A percentile compares a stretch with the other conserved stretches of the same genome.
phyloP scores from a whole-genome alignment of 352 stramenopile species.

The Bremia lactucae region DNA sequence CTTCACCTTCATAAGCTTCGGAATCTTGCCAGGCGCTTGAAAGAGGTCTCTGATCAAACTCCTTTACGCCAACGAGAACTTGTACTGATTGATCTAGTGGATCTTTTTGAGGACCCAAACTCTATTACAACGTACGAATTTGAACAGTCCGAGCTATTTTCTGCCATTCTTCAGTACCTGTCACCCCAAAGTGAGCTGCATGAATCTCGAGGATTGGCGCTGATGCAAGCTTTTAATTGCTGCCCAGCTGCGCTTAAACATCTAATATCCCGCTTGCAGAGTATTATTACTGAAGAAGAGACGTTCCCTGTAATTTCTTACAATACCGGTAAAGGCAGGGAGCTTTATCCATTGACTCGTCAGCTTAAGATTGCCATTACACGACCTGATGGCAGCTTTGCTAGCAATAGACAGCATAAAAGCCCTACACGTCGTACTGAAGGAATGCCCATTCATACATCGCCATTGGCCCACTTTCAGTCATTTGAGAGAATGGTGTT shows the following conservation, averaged over 20 bases:
- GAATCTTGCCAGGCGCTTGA: constrained; percentile 56
- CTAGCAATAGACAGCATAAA: constrained; percentile 1
- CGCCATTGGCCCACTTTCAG: constrained; percentile 72
- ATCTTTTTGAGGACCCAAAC: constrained; percentile 65
- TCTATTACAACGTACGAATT: constrained; percentile 80
- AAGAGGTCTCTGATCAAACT: constrained; percentile 23
- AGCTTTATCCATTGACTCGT: constrained; percentile 66
- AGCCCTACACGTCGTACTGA: constrained; percentile 3
- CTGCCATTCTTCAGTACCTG: constrained; percentile 48
- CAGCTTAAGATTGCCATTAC: constrained; percentile 52
- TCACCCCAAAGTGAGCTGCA: constrained; percentile 24
- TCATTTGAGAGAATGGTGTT: constrained; percentile 78
- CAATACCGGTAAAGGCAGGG: constrained; percentile 50
- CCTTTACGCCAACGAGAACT: constrained; percentile 31
- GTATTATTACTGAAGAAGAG: constrained; percentile 69
- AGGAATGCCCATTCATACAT: constrained; percentile 50
- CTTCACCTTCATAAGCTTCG: constrained; percentile 64
- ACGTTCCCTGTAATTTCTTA: constrained; percentile 50
- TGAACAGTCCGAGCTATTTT: constrained; percentile 67
- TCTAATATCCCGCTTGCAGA: constrained; percentile 51
- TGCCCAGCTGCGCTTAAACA: constrained; percentile 41
- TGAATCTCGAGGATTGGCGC: constrained; percentile 18
- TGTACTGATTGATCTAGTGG: constrained; percentile 55
- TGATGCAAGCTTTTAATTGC: constrained; percentile 40
- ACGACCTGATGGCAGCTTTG: constrained; percentile 15